Conservation (phyloP, 208 protist genomes). For the Naegleria fowleri region DNA sequence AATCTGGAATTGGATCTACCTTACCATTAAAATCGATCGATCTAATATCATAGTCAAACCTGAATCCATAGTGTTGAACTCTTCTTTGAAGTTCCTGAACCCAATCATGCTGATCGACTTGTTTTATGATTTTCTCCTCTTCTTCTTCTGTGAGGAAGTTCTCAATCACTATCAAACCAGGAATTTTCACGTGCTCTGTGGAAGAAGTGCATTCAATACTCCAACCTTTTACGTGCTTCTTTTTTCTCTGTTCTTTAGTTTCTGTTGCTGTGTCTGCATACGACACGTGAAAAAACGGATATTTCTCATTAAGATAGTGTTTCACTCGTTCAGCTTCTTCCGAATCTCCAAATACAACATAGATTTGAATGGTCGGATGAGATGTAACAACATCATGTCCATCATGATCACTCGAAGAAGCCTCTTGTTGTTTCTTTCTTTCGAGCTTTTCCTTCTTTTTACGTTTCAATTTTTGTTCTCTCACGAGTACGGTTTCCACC, state of each 20-base stretch:
- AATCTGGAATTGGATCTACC: not conserved
- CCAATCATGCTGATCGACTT: not conserved
- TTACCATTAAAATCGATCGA: not conserved
- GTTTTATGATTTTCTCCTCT: not conserved
- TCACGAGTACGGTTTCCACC: not conserved
- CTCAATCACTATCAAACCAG: not conserved
- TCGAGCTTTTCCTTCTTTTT: not conserved
- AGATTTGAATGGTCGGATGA: not conserved
- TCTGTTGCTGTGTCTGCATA: not conserved
- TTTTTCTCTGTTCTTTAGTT: not conserved
- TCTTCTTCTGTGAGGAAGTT: slow-evolving; percentile 16
- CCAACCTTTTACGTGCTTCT: not conserved
- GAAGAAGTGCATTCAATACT: not conserved
- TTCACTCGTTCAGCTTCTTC: not conserved
- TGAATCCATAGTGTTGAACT: slow-evolving; percentile 20
- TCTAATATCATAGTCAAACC: not conserved
- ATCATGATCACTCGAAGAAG: not conserved
- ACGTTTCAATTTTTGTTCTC: not conserved
- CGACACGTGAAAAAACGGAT: not conserved
- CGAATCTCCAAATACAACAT: not conserved
- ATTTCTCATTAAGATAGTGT: not conserved
- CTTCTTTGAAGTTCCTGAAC: not conserved
- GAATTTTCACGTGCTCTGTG: not conserved
- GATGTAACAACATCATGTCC: not conserved
- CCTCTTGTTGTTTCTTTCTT: not conserved